Percentiles rank a stretch among this genome's conserved stretches.
These are phyloP conservation scores for Cokeromyces recurvatus DNA, from an alignment of 371 early-diverging fungal genomes.

Conservation along the genomic window DNA sequence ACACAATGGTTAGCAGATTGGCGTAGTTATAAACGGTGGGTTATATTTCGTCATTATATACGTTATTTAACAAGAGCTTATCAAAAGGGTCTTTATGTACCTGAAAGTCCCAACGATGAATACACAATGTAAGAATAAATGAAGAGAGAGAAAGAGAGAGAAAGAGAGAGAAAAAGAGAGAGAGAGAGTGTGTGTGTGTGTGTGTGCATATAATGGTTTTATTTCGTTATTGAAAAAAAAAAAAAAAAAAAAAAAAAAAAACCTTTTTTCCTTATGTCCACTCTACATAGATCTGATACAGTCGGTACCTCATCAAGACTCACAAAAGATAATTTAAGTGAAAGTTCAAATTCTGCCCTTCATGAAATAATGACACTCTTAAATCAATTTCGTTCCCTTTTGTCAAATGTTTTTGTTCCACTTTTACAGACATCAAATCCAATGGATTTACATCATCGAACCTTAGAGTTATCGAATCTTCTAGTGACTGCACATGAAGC, in stretches of 20 bases:
- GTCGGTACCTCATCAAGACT: too few relatives aligned
- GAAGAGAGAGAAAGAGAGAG: not conserved
- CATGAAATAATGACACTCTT: conserved; percentile 15
- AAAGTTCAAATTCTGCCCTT: conserved; percentile 3
- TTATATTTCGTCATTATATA: conserved; percentile 43
- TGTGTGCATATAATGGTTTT: too few relatives aligned
- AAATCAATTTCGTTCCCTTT: conserved; percentile 6
- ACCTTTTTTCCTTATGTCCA: too few relatives aligned
- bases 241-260: too few relatives aligned
- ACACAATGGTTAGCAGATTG: conserved; percentile 42
- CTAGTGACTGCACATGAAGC: conserved; percentile 26
- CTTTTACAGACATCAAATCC: not conserved
- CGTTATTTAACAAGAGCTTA: conserved; percentile 25
- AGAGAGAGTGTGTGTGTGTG: too few relatives aligned
- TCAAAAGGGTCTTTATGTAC: conserved; percentile 27
- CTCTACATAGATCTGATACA: too few relatives aligned
- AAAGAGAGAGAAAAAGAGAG: too few relatives aligned
- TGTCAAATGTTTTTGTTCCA: conserved; percentile 2
- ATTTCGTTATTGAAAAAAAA: too few relatives aligned
- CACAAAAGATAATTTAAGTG: too few relatives aligned
- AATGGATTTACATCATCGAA: conserved; percentile 8
- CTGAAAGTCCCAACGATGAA: conserved; percentile 13
- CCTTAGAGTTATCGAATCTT: conserved; percentile 22
- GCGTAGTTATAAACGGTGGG: conserved; percentile 42
- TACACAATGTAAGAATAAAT: not conserved